Evolutionary conservation across 176 grass and related monocot species (phyloP), one percentile per base, ranked within the genome.

Genomic region (Aegilops sharonensis): DNA sequence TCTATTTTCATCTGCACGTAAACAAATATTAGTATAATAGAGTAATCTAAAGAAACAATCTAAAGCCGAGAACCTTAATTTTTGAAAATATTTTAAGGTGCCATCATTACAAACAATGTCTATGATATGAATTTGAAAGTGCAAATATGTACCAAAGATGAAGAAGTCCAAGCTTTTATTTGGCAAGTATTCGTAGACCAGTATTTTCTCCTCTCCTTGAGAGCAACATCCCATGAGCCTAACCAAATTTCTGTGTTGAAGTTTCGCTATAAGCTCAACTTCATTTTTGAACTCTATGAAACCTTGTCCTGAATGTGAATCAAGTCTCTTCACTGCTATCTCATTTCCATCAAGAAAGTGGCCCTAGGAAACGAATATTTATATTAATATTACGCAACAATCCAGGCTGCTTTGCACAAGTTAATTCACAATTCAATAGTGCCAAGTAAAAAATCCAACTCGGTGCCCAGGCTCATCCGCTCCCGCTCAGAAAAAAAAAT

Each of bases 121-220:
- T 50, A 52, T 5, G 7, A 75, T 75, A 75, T 50, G 42, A 50
- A 75, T 75, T 12, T 17, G 42, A 75, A 78, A 64, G 27, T 39
- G 30, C 3, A 77, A 83, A 77, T 65, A 32, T 52, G 3, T 86
- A 94, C 92, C 87, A 65, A 91, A 94, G 75, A 94, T 83, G 63
- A 91, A 79, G 59, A 77, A 91, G 31, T 94, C 92, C 36, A 94
- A 84, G 72, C 89, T 91, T 87, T 86, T 94, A 4, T 94, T 94
- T 84, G 92, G 92, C 71, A 94, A 81, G 64, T 85, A 94, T 85
- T 94, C 92, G 24, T 94, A 91, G 47, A 93, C 79, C 45, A 93
- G 35, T 68, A 93, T 42, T 66, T 93, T 93, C 79, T 93, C 90
- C 40, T 78, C 76, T 75, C 57, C 86, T 29, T 90, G 82, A 47